Percentiles rank a stretch among this genome's conserved stretches.
phyloP scores from a whole-genome alignment of 2,329 filamentous ascomycete genomes.

The Emmonsiellopsis sp. region DNA sequence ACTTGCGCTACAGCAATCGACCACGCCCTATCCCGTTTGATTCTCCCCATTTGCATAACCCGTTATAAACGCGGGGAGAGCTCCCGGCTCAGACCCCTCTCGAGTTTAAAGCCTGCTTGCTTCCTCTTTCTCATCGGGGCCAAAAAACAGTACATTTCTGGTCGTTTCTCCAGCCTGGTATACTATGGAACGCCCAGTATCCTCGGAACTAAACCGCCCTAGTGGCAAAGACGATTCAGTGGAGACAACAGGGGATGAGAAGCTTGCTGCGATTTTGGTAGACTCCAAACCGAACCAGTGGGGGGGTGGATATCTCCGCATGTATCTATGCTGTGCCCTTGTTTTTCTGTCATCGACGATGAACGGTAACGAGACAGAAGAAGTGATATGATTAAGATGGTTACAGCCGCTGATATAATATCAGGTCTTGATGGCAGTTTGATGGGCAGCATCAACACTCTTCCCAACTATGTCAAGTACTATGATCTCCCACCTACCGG shows the following conservation, averaged over 20 bases:
- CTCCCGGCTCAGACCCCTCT: too few relatives aligned
- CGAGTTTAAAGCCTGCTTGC: too few relatives aligned
- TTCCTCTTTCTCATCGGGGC: too few relatives aligned
- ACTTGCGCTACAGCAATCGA: too few relatives aligned
- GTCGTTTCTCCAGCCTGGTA: background rate
- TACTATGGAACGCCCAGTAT: background rate
- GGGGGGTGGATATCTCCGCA: conserved; percentile 11
- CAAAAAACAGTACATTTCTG: background rate
- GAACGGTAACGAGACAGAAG: conserved; percentile 9
- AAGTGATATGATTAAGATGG: background rate
- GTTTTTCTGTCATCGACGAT: conserved; percentile 15
- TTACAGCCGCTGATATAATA: conserved; percentile 2
- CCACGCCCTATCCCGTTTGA: too few relatives aligned
- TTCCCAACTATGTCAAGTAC: conserved; percentile 35
- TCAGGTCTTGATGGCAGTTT: conserved; percentile 20
- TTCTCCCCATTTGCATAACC: too few relatives aligned
- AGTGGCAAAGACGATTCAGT: background rate
- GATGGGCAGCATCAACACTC: conserved; percentile 38
- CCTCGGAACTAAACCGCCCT: background rate
- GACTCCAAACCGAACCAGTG: conserved; percentile 11
- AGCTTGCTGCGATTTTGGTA: conserved; percentile 2
- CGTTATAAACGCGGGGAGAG: too few relatives aligned
- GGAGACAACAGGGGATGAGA: background rate
- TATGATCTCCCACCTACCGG: conserved; percentile 29
- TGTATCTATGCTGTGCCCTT: conserved; percentile 12